Evolutionary conservation across 805 yeast species (phyloP).

Genomic region (Wickerhamiella qilinensis): DNA sequence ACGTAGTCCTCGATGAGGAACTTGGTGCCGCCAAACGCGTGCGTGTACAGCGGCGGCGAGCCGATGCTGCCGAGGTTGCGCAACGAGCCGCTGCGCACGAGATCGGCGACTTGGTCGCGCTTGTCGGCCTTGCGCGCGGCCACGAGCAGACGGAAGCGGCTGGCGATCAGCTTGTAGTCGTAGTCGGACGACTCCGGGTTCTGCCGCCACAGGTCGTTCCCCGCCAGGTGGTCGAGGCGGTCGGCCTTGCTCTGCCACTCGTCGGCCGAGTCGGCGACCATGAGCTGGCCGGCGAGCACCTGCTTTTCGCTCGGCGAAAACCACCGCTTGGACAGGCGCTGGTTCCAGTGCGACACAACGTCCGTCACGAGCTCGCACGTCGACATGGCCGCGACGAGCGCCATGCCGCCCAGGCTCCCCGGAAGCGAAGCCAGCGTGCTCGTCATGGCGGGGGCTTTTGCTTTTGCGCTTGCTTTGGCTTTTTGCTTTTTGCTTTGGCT

Average conservation of each 20-base stretch:
- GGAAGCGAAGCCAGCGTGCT: no score
- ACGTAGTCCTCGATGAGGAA: conserved; percentile 75
- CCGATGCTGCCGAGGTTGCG: conserved; percentile 88
- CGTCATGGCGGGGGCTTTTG: not conserved
- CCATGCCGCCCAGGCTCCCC: no score
- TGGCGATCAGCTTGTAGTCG: conserved; percentile 70
- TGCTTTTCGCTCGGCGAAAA: conserved; percentile 14
- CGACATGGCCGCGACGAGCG: no score
- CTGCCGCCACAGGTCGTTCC: conserved; percentile 41
- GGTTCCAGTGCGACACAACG: conserved; percentile 15
- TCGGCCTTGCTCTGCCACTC: conserved; percentile 47
- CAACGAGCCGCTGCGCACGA: conserved; percentile 65
- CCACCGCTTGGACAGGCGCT: conserved; percentile 8
- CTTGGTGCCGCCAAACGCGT: conserved; percentile 81
- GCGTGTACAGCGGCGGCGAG: conserved; percentile 58
- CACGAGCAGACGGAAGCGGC: conserved; percentile 45
- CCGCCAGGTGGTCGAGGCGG: conserved; percentile 26
- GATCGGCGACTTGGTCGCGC: conserved; percentile 30
- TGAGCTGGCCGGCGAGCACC: conserved; percentile 14
- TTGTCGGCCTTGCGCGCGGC: conserved; percentile 31
- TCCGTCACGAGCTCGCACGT: conserved; percentile 13
- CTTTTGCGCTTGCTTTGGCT: no score
- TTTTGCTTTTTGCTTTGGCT: no score
- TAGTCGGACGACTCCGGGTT: conserved; percentile 68
- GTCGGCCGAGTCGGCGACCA: conserved; percentile 36